phyloP scores from a whole-genome alignment of 441 rosid species.

The Gossypium davidsonii region DNA sequence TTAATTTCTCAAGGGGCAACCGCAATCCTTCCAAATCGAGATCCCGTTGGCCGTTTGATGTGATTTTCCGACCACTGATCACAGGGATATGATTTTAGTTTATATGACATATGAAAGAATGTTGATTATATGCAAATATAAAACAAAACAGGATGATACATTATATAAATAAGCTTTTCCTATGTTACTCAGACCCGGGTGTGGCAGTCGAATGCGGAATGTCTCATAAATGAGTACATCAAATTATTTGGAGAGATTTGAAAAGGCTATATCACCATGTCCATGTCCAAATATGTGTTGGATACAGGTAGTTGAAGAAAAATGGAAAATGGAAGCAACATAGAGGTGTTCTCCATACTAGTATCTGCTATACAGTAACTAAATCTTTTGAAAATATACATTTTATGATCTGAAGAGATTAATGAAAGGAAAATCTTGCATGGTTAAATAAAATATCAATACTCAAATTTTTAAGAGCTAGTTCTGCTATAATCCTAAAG shows the following conservation, averaged over 20 bases:
- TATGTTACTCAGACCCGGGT: not conserved
- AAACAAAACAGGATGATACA: not conserved
- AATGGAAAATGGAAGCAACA: not conserved
- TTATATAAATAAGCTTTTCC: not conserved
- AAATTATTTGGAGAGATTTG: not conserved
- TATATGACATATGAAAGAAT: not conserved
- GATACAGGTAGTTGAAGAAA: not conserved
- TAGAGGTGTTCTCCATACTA: not conserved
- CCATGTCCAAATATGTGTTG: not conserved
- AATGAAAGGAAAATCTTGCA: not conserved
- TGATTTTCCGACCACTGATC: conserved; percentile 48
- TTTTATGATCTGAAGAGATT: not conserved
- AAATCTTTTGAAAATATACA: not conserved
- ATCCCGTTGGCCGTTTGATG: conserved; percentile 22
- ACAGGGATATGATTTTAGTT: not conserved
- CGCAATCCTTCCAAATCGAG: conserved; percentile 40
- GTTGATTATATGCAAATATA: not conserved
- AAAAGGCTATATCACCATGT: not conserved
- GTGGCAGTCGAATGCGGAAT: not conserved
- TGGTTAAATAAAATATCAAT: not conserved
- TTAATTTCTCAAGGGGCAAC: not conserved
- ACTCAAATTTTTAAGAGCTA: not conserved
- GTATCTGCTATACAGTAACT: not conserved
- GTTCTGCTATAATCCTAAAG: not conserved
- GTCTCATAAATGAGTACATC: not conserved